Conservation (phyloP, 495 filamentous ascomycete genomes). For the Delitschia confertaspora region DNA sequence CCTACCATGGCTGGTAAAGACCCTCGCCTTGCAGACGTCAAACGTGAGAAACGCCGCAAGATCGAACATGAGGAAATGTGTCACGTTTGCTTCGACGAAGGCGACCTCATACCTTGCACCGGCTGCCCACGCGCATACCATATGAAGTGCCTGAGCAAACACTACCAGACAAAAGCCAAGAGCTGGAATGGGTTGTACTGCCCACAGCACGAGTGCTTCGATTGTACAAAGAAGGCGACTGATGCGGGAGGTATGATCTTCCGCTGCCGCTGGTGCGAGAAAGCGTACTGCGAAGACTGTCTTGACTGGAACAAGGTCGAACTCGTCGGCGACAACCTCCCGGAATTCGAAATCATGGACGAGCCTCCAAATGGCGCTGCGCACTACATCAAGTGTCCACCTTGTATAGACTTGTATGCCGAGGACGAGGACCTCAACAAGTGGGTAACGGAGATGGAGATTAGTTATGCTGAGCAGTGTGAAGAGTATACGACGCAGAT, state of each 20-base stretch:
- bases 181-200: conserved; percentile 43
- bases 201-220: conserved; percentile 49
- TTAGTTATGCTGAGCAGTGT: neutral
- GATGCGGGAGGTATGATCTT: conserved; percentile 54
- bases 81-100: conserved; percentile 46
- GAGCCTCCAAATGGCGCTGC: conserved; percentile 39
- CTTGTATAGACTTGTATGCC: neutral
- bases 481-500: too few species aligned
- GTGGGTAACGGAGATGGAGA: neutral
- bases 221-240: conserved; percentile 46
- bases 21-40: conserved; percentile 41
- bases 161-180: conserved; percentile 34
- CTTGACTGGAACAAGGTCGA: conserved; percentile 46
- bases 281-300: conserved; percentile 55
- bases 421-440: neutral
- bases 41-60: conserved; percentile 36
- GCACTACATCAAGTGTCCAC: conserved; percentile 45
- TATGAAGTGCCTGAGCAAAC: conserved; percentile 40
- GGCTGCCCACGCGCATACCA: conserved; percentile 53
- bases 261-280: conserved; percentile 49
- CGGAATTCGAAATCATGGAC: conserved; percentile 44
- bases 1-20: conserved; percentile 50
- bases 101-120: conserved; percentile 42
- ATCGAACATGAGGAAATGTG: conserved; percentile 49
- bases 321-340: conserved; percentile 44